Base-by-base conservation (phyloP, 768 basidiomycete species). In the Phlebiopsis gigantea region DNA sequence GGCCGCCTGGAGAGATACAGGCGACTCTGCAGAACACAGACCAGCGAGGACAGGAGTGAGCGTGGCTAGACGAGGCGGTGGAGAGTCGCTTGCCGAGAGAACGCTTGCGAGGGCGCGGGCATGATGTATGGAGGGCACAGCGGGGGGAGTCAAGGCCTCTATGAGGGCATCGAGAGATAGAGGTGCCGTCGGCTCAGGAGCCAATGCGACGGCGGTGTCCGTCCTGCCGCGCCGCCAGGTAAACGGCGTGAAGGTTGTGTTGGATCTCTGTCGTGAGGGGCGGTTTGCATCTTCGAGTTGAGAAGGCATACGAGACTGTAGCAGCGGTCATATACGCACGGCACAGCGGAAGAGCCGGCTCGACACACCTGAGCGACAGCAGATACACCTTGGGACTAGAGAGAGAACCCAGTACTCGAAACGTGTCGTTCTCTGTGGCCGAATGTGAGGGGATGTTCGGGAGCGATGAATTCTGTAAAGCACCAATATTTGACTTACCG, bases 101-200 rank as follows among this genome's bases (percentile, higher is more conserved):
- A 73, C 61, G 21, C 66, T 70, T 0, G 83, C 81, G n/a, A 90
- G 75, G 29, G 78, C 65, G 14, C 85, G 81, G 7, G 88, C 87
- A 65, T 85, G 78, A 12, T 68, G 61, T 4, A 88, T 71, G 60
- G 85, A 88, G 4, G 90, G 89, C 7, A 88, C 87, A 5, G 77
- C 74, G 34, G 79, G 79, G 10, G 79, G 75, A 5, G 77, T 73
- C 41, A 80, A 65, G 17, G 70, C 69, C 48, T 75, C 72, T n/a
- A 80, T 68, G 41, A 80, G 71, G 21, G 65, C 72, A 34, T 87
- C 87, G 42, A 76, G 68, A 12, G 76, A 50, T 1, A 65, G 57
- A 8, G 66, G 57, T 15, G 56, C 56, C 12, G 63, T 56, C 29
- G 61, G 55, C 22, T 62, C 42, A 15, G 60, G 52, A 14, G 46